Evolutionary conservation across 257 asterid genomes (phyloP).

Genomic region (Salvia rosmarinus): DNA sequence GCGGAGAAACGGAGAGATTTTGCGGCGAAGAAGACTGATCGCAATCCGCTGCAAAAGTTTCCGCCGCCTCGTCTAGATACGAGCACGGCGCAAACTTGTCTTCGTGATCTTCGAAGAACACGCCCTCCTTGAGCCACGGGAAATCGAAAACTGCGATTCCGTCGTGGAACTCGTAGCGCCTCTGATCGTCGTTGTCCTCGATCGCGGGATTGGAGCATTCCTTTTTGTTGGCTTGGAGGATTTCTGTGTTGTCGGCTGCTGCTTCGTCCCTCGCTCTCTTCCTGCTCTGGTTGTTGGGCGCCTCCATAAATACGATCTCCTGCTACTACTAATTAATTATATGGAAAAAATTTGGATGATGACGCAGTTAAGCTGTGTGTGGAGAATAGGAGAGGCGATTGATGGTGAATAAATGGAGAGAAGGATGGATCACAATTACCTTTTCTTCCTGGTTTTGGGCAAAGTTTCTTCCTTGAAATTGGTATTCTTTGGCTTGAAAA

Average conservation of each 20-base stretch:
- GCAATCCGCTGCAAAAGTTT: too few species aligned
- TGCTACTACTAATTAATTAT: too few species aligned
- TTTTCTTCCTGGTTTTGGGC: slow-evolving; percentile 30
- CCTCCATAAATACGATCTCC: slow-evolving; percentile 32
- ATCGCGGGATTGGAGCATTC: neutral
- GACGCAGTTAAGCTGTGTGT: neutral
- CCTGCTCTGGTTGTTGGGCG: slow-evolving; percentile 34
- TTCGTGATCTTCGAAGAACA: slow-evolving; percentile 33
- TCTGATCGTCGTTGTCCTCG: neutral
- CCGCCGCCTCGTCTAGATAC: slow-evolving; percentile 12
- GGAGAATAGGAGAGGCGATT: neutral
- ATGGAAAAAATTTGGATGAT: neutral
- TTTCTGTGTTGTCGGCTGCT: neutral
- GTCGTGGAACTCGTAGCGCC: slow-evolving; percentile 35
- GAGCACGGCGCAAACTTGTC: slow-evolving; percentile 29
- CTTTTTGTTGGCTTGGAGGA: slow-evolving; percentile 32
- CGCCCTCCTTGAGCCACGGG: slow-evolving; percentile 58
- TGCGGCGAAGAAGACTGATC: slow-evolving; percentile 4
- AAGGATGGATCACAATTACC: slow-evolving; percentile 32
- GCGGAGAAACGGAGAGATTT: slow-evolving; percentile 5
- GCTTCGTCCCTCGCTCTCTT: slow-evolving; percentile 43
- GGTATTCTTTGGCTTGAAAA: slow-evolving; percentile 26
- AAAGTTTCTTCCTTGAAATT: slow-evolving; percentile 23
- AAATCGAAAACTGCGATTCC: slow-evolving; percentile 54
- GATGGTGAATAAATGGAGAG: neutral